A percentile compares a stretch with the other conserved stretches of the same genome.
phyloP scores from a whole-genome alignment of 148 eudicot species.

The Euryodendron excelsum region DNA sequence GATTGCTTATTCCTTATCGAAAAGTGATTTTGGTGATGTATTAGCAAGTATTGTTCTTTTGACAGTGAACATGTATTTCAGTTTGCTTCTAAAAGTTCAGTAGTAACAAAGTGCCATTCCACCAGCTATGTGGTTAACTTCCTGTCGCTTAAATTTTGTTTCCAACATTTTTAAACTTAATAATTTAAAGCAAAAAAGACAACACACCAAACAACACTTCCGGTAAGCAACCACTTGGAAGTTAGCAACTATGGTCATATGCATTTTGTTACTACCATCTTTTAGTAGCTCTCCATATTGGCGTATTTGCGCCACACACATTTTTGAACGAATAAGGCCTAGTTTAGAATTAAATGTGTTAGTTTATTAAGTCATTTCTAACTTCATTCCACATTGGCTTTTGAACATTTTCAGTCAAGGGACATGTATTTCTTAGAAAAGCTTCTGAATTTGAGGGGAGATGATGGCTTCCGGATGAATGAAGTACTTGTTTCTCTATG shows the following conservation, averaged over 20 bases:
- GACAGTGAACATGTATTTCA: neutral
- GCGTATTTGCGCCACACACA: neutral
- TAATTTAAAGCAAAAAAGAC: neutral
- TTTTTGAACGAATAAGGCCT: neutral
- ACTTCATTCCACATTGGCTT: neutral
- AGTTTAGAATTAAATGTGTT: neutral
- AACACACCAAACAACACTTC: neutral
- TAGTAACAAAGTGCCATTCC: neutral
- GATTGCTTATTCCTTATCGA: neutral
- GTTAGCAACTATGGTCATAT: neutral
- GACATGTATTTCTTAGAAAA: constrained; percentile 80
- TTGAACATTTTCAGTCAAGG: constrained; percentile 48
- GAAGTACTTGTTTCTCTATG: constrained; percentile 78
- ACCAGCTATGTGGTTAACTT: neutral
- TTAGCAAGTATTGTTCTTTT: neutral
- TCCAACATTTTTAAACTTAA: no score
- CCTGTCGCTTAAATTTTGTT: neutral
- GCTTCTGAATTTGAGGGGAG: constrained; percentile 77
- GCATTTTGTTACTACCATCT: neutral
- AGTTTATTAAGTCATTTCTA: neutral
- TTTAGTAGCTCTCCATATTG: neutral
- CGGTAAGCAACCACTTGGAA: neutral
- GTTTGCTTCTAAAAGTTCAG: neutral
- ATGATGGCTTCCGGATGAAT: constrained; percentile 91
- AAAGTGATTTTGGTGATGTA: neutral